Conservation (phyloP, 805 yeast species). For the Sungouiella blattae region DNA sequence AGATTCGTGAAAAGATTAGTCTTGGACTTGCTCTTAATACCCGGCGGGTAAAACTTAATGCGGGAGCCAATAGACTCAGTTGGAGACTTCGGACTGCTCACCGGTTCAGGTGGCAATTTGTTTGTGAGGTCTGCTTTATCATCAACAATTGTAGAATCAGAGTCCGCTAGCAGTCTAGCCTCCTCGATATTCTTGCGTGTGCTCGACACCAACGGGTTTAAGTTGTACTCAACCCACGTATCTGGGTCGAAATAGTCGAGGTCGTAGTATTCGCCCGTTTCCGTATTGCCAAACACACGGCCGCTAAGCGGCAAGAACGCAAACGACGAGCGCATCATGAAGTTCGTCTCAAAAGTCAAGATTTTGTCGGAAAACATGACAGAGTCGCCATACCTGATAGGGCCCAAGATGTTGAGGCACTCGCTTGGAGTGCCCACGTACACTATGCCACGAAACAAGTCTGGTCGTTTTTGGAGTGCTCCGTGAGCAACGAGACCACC, state of each 20-base stretch:
- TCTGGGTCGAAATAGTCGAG: conserved; percentile 79
- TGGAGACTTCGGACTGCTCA: not conserved
- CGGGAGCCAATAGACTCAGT: conserved; percentile 20
- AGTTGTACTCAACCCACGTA: conserved; percentile 71
- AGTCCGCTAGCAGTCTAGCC: not conserved
- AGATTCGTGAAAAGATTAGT: conserved; percentile 16
- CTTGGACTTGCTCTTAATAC: conserved; percentile 12
- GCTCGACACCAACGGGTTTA: conserved; percentile 68
- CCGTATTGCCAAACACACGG: conserved; percentile 62
- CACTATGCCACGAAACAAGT: conserved; percentile 66
- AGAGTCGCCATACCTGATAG: conserved; percentile 76
- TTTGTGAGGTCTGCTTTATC: not conserved
- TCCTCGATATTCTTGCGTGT: conserved; percentile 28
- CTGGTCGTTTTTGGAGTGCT: conserved; percentile 65
- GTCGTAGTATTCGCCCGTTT: conserved; percentile 54
- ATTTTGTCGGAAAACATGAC: conserved; percentile 72
- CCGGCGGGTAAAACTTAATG: conserved; percentile 12
- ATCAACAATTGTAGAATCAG: conserved; percentile 1
- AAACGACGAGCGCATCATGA: conserved; percentile 84
- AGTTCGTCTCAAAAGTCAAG: conserved; percentile 75
- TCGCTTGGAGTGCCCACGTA: conserved; percentile 84
- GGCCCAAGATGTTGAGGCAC: conserved; percentile 84
- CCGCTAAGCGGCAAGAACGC: conserved; percentile 76
- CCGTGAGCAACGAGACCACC: conserved; percentile 87
- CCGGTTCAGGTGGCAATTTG: conserved; percentile 1